Evolutionary conservation across 2,329 filamentous ascomycete genomes (phyloP), one percentile per base, ranked within the genome.

Genomic region (Neofusicoccum cordaticola): DNA sequence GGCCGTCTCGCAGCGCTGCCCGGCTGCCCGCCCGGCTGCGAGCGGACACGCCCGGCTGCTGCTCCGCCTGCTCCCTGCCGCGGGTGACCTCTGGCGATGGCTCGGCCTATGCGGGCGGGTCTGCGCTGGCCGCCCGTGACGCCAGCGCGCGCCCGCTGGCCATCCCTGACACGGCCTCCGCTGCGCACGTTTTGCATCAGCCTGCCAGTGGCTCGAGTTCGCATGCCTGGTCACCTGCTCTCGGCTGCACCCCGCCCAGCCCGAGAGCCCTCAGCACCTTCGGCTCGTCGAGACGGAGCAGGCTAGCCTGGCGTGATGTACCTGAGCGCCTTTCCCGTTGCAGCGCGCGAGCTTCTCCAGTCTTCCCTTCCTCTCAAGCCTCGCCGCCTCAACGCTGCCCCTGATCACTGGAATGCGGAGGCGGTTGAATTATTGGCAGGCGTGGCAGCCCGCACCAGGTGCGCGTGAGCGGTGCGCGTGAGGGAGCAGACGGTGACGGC

Each of bases 181-280:
- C 47, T 62, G 47, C 47, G 61, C 61, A 63, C 61, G 61, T 63
- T 53, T 51, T 63, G 56, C 56, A 60, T 60, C 56, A 60, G 56
- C 56, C 56, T 60, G 61, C 27, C 39, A 45, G 61, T 63, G 56
- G 56, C 56, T 60, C 61, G 48, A 53, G 61, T 51, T n/a, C 61
- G 48, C 50, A 37, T 53, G 48, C 19, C 12, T 17, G 48, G 61
- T 63, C 61, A 63, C 61, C 61, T 63, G 61, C 50, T 63, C 61
- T 63, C 61, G 48, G 37, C 42, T 41, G 41, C 11, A 60, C 31
- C 56, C 41, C 56, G 56, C 56, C 56, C 56, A 60, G 56, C 42
- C 56, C 56, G 56, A 60, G 56, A 47, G 17, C n/a, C 56, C 47
- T 31, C 42, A 47, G 42, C 56, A 37, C 19, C 56, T 34, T 22